Percentiles rank a stretch among this genome's conserved stretches.
Evolutionary conservation across 352 stramenopile genomes (phyloP).

Genomic region (Globisporangium camurandrum): DNA sequence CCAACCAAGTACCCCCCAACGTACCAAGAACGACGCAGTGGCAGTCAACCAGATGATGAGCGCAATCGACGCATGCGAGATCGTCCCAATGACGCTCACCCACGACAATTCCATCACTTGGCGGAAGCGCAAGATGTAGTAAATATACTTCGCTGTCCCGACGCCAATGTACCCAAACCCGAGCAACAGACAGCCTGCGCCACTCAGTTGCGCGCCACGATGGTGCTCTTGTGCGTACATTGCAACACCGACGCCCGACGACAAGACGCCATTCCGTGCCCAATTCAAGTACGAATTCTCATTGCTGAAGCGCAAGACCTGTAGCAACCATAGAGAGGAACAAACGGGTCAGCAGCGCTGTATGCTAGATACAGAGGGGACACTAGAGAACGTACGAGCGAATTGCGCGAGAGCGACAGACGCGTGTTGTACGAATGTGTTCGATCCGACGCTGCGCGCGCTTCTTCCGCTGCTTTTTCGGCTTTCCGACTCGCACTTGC

Average conservation of each 20-base stretch:
- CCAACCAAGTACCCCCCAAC: slow-evolving; percentile 2
- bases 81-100: slow-evolving; percentile 75
- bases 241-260: slow-evolving; percentile 70
- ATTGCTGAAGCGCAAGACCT: slow-evolving; percentile 81
- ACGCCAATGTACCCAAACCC: slow-evolving; percentile 86
- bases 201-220: slow-evolving; percentile 74
- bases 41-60: slow-evolving; percentile 82
- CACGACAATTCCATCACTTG: slow-evolving; percentile 84
- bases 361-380: background rate
- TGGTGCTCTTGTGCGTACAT: slow-evolving; percentile 88
- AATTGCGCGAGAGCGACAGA: slow-evolving; percentile 23
- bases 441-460: slow-evolving; percentile 19
- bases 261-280: slow-evolving; percentile 78
- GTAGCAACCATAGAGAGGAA: slow-evolving; percentile 1
- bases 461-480: slow-evolving; percentile 15
- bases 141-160: slow-evolving; percentile 85
- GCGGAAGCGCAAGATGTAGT: slow-evolving; percentile 85
- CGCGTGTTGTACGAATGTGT: slow-evolving; percentile 28
- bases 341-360: background rate
- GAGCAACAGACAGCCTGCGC: slow-evolving; percentile 66
- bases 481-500: slow-evolving; percentile 6
- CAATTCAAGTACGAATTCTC: slow-evolving; percentile 87
- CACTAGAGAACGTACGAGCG: slow-evolving; percentile 13
- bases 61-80: slow-evolving; percentile 73
- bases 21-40: slow-evolving; percentile 79